Percentiles rank a stretch among this genome's conserved stretches.
Conservation (phyloP, 2,329 filamentous ascomycete species). For the Dryadomyces quercivorus region DNA sequence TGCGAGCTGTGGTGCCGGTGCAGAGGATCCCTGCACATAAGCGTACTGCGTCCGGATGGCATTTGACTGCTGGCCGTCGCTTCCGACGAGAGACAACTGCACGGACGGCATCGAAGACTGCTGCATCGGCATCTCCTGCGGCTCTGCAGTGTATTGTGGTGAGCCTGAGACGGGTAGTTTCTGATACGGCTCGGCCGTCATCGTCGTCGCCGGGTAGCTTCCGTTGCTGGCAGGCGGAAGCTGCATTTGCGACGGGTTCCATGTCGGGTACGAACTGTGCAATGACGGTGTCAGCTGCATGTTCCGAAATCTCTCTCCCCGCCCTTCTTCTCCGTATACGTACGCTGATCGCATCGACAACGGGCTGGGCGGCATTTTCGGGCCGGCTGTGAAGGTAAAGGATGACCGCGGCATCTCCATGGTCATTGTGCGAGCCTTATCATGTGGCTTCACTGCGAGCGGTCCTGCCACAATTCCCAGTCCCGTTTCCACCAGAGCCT, state of each 20-base stretch:
- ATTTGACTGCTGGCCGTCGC: conserved; percentile 32
- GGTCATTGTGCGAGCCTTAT: conserved; percentile 40
- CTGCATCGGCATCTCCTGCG: conserved; percentile 40
- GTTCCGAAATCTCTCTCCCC: background rate
- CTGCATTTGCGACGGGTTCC: conserved; percentile 38
- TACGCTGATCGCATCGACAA: conserved; percentile 48
- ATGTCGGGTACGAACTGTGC: conserved; percentile 44
- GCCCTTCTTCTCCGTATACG: conserved; percentile 17
- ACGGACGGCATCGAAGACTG: conserved; percentile 42
- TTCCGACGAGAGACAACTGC: conserved; percentile 35
- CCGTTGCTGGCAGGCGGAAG: conserved; percentile 14
- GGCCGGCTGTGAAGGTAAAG: conserved; percentile 42
- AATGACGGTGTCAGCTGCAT: background rate
- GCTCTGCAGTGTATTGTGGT: conserved; percentile 35
- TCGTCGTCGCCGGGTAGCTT: conserved; percentile 33
- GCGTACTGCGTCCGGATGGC: conserved; percentile 42
- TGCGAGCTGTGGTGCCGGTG: conserved; percentile 37
- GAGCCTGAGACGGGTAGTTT: conserved; percentile 39
- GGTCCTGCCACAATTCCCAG: conserved; percentile 48
- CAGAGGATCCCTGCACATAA: conserved; percentile 38
- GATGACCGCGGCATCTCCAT: conserved; percentile 43
- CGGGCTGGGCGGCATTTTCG: conserved; percentile 41
- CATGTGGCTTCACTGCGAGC: conserved; percentile 40
- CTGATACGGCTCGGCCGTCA: conserved; percentile 37
- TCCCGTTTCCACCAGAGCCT: conserved; percentile 55